A percentile compares a stretch with the other conserved stretches of the same genome.
Evolutionary conservation across 2,329 filamentous ascomycete species (phyloP).

Genomic region (Nemania sp.): DNA sequence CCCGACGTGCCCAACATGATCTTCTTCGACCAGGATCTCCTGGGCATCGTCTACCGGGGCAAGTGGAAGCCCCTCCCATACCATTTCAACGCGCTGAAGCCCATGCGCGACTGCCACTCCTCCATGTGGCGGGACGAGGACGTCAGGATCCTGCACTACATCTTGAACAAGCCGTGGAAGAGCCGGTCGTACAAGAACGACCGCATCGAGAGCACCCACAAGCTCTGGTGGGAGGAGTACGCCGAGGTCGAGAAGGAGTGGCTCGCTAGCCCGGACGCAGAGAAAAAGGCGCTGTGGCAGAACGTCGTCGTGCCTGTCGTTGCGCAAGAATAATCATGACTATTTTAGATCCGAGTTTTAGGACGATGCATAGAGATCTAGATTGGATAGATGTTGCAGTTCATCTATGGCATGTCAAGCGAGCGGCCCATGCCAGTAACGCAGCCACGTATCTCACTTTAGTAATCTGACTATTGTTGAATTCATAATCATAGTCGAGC

Average conservation of each 20-base stretch:
- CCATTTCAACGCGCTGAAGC: constrained; percentile 38
- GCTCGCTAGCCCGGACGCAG: constrained; percentile 29
- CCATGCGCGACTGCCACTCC: constrained; percentile 37
- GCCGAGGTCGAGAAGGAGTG: constrained; percentile 37
- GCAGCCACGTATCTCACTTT: no score
- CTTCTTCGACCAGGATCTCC: constrained; percentile 40
- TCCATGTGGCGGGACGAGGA: constrained; percentile 34
- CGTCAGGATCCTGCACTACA: constrained; percentile 37
- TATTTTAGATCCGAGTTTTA: no score
- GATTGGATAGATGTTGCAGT: no score
- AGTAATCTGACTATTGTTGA: no score
- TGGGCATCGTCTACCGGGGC: constrained; percentile 36
- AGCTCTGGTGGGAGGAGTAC: constrained; percentile 41
- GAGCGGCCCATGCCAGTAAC: no score
- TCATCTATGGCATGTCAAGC: no score
- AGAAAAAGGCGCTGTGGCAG: constrained; percentile 37
- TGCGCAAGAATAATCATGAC: constrained; percentile 37
- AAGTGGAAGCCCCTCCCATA: constrained; percentile 39
- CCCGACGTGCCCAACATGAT: constrained; percentile 38
- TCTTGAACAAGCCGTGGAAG: constrained; percentile 40
- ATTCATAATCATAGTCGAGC: no score
- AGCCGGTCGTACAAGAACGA: constrained; percentile 31
- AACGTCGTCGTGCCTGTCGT: constrained; percentile 40
- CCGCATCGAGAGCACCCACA: constrained; percentile 38
- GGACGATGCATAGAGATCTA: no score